Conservation (phyloP, 2,329 filamentous ascomycete genomes). For the Monosporascus ibericus region DNA sequence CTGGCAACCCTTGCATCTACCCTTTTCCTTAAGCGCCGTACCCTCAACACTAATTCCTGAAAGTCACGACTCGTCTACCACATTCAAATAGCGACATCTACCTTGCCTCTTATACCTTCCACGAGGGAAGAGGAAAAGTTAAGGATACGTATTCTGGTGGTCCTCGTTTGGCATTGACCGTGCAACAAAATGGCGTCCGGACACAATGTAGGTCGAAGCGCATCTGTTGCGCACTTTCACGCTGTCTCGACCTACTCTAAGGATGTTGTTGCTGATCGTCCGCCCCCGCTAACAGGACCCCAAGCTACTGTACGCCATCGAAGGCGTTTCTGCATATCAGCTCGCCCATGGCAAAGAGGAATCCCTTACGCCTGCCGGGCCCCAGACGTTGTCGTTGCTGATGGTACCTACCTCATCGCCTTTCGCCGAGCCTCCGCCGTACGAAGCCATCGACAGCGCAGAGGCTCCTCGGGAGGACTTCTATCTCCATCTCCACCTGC, state of each 20-base stretch:
- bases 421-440: conserved; percentile 49
- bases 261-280: conserved; percentile 4
- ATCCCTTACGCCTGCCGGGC: conserved; percentile 74
- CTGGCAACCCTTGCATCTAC: too few relatives aligned
- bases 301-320: conserved; percentile 64
- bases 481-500: conserved; percentile 91
- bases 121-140: not conserved
- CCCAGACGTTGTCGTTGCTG: conserved; percentile 84
- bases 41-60: not conserved
- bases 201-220: conserved; percentile 32
- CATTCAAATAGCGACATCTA: not conserved
- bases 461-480: conserved; percentile 71
- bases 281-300: conserved; percentile 41
- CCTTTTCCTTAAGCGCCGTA: not conserved
- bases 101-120: not conserved
- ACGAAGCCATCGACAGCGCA: conserved; percentile 45
- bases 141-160: not conserved
- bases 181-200: conserved; percentile 35
- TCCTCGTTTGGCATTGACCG: not conserved
- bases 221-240: conserved; percentile 1
- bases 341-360: conserved; percentile 82
- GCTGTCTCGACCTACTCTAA: not conserved
- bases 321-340: conserved; percentile 86
- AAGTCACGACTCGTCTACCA: not conserved
- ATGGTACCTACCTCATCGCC: conserved; percentile 91